Evolutionary conservation across 179 eudicot species (phyloP).

Genomic region (Nepenthes alata): DNA sequence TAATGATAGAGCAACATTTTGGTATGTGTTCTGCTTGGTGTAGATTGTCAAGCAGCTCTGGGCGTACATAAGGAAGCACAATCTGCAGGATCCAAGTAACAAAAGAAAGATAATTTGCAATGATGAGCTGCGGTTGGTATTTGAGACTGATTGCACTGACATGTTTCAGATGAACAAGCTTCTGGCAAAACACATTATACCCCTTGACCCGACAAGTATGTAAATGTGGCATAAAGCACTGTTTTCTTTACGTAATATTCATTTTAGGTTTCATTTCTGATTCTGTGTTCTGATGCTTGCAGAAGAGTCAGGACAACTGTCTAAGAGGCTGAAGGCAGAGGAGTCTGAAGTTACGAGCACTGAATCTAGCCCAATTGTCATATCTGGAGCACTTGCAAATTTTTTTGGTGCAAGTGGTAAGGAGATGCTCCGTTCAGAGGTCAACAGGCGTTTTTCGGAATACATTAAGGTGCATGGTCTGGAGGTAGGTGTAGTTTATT

Average conservation of each 20-base stretch:
- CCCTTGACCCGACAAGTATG: slow-evolving; percentile 69
- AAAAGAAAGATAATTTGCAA: slow-evolving; percentile 91
- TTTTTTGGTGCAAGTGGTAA: slow-evolving; percentile 59
- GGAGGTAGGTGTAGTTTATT: slow-evolving; percentile 43
- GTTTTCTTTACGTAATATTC: background rate
- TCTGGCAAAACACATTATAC: slow-evolving; percentile 69
- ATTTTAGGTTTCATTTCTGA: slow-evolving; percentile 4
- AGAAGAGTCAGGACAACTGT: slow-evolving; percentile 39
- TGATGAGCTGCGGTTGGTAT: slow-evolving; percentile 72
- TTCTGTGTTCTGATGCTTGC: slow-evolving; percentile 18
- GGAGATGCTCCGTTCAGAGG: slow-evolving; percentile 83
- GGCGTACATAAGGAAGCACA: slow-evolving; percentile 87
- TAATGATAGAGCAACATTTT: background rate
- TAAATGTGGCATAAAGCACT: background rate
- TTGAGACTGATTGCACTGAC: slow-evolving; percentile 82
- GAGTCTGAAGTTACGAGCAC: slow-evolving; percentile 31
- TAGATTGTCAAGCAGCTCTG: slow-evolving; percentile 95
- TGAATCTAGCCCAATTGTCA: slow-evolving; percentile 28
- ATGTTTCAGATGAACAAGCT: slow-evolving; percentile 97
- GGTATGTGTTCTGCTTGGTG: slow-evolving; percentile 4
- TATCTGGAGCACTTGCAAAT: slow-evolving; percentile 70
- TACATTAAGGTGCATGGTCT: slow-evolving; percentile 64
- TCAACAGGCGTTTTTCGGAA: slow-evolving; percentile 53
- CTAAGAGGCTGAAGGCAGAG: slow-evolving; percentile 54
- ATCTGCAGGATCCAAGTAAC: slow-evolving; percentile 92